A percentile compares a stretch with the other conserved stretches of the same genome.
These are phyloP conservation scores for Russula sp. DNA, from an alignment of 768 basidiomycete species.

Conservation along the genomic window DNA sequence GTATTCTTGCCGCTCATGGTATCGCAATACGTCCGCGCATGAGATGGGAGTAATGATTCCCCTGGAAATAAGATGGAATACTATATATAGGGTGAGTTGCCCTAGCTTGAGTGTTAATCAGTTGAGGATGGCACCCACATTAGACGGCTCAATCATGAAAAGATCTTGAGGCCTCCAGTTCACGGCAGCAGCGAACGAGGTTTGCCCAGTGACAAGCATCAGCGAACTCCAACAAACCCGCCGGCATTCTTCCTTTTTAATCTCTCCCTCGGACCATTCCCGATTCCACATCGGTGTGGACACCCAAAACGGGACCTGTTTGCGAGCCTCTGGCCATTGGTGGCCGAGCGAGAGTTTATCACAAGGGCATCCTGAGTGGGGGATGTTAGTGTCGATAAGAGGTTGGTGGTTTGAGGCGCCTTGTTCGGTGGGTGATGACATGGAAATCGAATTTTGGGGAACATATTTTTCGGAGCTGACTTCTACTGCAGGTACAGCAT, in stretches of 20 bases:
- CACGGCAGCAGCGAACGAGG: constrained; percentile 54
- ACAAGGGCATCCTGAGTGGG: constrained; percentile 44
- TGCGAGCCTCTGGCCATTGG: constrained; percentile 49
- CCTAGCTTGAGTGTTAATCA: not conserved
- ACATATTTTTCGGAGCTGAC: constrained; percentile 9
- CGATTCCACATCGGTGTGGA: constrained; percentile 62
- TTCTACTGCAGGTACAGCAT: constrained; percentile 15
- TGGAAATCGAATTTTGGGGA: not conserved
- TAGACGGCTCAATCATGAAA: constrained; percentile 62
- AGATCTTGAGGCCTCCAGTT: constrained; percentile 42
- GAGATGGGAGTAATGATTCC: constrained; percentile 49
- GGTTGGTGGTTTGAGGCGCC: not conserved
- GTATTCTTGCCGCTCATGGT: constrained; percentile 54
- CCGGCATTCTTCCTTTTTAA: constrained; percentile 67
- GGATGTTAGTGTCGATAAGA: not conserved
- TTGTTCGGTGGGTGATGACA: constrained; percentile 1
- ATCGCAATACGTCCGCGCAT: constrained; percentile 33
- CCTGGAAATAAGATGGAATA: constrained; percentile 71
- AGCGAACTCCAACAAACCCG: constrained; percentile 72
- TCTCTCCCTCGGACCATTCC: constrained; percentile 56
- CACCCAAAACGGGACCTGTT: constrained; percentile 61
- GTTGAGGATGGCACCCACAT: constrained; percentile 46
- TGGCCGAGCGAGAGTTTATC: constrained; percentile 48
- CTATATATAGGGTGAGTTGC: constrained; percentile 38
- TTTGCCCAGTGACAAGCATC: constrained; percentile 60